Evolutionary conservation across 2,329 filamentous ascomycete genomes (phyloP).

Genomic region (Scedosporium boydii): DNA sequence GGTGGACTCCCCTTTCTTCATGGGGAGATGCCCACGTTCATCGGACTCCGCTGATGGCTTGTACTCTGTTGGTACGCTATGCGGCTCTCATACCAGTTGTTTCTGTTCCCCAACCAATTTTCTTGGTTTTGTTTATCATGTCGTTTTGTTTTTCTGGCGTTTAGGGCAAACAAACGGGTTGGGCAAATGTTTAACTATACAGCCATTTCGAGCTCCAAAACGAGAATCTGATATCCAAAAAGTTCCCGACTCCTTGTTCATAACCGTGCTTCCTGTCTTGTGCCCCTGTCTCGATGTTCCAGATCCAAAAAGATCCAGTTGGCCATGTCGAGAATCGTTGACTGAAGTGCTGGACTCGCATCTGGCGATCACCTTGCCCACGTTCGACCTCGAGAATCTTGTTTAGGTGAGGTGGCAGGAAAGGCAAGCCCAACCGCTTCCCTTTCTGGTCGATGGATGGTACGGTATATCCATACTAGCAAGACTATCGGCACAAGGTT

Average conservation of each 20-base stretch:
- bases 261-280: background rate
- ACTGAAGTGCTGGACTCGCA: too few species aligned
- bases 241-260: background rate
- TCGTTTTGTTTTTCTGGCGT: conserved; percentile 6
- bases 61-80: background rate
- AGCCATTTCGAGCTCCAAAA: conserved; percentile 1
- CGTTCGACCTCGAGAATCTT: too few species aligned
- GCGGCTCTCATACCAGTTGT: background rate
- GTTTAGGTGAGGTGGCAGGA: too few species aligned
- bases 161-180: conserved; percentile 2
- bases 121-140: background rate
- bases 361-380: too few species aligned
- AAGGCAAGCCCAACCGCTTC: too few species aligned
- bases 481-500: too few species aligned
- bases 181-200: conserved; percentile 6
- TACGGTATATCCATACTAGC: too few species aligned
- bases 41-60: background rate
- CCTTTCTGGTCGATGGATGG: too few species aligned
- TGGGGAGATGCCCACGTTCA: background rate
- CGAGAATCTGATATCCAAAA: background rate
- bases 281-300: too few species aligned
- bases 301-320: too few species aligned
- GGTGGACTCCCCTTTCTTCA: background rate
- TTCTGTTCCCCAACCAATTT: background rate
- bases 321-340: too few species aligned